These are phyloP conservation scores for Sarocladium kiliense DNA, from an alignment of 2,329 filamentous ascomycete species.

Conservation along the genomic window DNA sequence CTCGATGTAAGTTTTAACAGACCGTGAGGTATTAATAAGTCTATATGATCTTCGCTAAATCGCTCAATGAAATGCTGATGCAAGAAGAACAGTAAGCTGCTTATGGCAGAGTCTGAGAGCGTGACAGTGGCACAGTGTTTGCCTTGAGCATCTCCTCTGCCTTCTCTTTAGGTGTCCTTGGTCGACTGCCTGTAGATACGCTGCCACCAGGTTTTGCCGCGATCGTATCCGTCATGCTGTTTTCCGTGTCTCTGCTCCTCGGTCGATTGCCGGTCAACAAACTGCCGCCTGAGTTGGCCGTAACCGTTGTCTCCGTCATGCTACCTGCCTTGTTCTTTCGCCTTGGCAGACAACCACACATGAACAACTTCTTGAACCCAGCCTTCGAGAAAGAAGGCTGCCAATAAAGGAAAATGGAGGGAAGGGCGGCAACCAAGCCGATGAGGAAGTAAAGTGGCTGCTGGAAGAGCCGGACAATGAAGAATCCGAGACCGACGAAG, in stretches of 20 bases:
- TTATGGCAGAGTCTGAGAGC: not conserved
- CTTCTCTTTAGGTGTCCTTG: not conserved
- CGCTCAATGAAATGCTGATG: not conserved
- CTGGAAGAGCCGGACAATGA: conserved; percentile 9
- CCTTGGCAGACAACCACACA: not conserved
- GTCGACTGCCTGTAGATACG: not conserved
- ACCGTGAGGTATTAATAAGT: not conserved
- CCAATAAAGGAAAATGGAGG: conserved; percentile 12
- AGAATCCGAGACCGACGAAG: conserved; percentile 13
- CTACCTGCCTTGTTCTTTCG: not conserved
- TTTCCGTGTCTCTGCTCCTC: not conserved
- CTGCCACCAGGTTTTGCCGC: not conserved
- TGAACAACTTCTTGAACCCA: not conserved
- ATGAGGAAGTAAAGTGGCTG: conserved; percentile 12
- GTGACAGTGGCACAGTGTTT: not conserved
- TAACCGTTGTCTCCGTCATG: not conserved
- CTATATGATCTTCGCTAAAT: conserved; percentile 2
- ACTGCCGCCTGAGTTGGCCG: not conserved
- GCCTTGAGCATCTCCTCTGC: not conserved
- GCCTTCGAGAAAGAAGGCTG: not conserved
- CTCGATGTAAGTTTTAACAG: too few species aligned
- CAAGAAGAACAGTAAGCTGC: not conserved
- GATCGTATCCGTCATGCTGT: not conserved
- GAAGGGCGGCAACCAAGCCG: conserved; percentile 9
- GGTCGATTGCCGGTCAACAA: not conserved